These are phyloP conservation scores for Leptodermis oblonga DNA, from an alignment of 257 asterid genomes.

Conservation along the genomic window DNA sequence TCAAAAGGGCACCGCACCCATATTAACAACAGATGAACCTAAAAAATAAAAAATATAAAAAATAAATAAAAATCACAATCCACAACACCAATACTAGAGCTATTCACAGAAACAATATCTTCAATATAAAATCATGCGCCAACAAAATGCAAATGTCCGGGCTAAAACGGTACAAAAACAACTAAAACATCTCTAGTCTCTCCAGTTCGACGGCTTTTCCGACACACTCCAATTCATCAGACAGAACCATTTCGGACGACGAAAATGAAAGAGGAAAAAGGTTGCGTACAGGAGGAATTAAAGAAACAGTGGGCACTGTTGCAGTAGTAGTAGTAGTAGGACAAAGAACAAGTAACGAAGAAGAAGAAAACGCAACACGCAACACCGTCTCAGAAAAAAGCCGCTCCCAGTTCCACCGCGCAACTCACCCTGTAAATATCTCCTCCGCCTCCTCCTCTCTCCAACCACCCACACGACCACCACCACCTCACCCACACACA, in stretches of 20 bases:
- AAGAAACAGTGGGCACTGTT: neutral
- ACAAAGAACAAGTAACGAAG: neutral
- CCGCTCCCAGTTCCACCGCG: neutral
- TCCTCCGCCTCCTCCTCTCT: neutral
- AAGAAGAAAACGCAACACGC: neutral
- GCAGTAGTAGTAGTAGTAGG: neutral
- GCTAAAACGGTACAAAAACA: neutral
- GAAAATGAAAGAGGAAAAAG: neutral
- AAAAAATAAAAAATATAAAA: neutral
- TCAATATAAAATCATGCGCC: neutral
- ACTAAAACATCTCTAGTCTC: neutral
- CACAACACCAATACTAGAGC: neutral
- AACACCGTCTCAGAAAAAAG: slow-evolving; percentile 5
- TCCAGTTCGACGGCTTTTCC: neutral
- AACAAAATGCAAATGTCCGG: neutral
- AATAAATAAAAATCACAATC: neutral
- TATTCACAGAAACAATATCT: neutral
- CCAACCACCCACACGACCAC: neutral
- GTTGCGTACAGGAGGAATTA: neutral
- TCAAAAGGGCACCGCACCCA: slow-evolving; percentile 11
- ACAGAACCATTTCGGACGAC: neutral
- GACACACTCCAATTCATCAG: neutral
- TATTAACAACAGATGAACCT: neutral
- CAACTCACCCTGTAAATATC: neutral
- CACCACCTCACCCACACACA: neutral